Percentiles rank a stretch among this genome's conserved stretches.
These are phyloP conservation scores for Aristolochia californica DNA, from an alignment of 164 flowering plant species.

Conservation along the genomic window DNA sequence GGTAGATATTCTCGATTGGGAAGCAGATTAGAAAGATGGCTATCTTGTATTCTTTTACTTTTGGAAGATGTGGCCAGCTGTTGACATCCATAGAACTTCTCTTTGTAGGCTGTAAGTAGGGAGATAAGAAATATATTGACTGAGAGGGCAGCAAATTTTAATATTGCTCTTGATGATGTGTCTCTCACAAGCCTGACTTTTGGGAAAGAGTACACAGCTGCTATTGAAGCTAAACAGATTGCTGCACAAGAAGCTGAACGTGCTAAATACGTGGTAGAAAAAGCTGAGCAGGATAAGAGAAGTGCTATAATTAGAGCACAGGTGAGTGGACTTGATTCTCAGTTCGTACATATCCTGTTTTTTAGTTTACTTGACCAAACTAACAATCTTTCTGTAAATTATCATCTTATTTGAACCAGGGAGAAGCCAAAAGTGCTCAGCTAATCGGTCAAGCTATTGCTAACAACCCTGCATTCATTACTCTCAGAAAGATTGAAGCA, in stretches of 20 bases:
- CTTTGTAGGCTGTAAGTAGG: slow-evolving; percentile 25
- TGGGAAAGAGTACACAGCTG: slow-evolving; percentile 58
- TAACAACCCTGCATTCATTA: slow-evolving; percentile 50
- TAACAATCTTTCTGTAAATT: not conserved
- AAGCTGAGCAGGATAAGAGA: slow-evolving; percentile 69
- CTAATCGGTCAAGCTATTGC: slow-evolving; percentile 54
- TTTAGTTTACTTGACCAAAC: not conserved
- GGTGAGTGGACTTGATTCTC: slow-evolving; percentile 19
- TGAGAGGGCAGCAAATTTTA: slow-evolving; percentile 44
- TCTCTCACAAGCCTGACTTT: slow-evolving; percentile 53
- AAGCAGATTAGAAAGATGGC: not conserved
- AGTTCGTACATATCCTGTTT: not conserved
- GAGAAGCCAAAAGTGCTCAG: slow-evolving; percentile 59
- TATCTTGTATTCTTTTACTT: too few relatives aligned
- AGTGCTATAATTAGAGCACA: slow-evolving; percentile 63
- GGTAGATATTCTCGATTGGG: slow-evolving; percentile 6
- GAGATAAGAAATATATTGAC: slow-evolving; percentile 32
- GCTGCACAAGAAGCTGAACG: slow-evolving; percentile 75
- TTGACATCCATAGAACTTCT: not conserved
- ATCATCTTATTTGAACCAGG: slow-evolving; percentile 20
- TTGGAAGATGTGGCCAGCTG: not conserved
- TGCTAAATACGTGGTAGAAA: slow-evolving; percentile 60
- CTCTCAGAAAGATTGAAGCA: slow-evolving; percentile 51
- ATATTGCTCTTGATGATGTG: slow-evolving; percentile 60
- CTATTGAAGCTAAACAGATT: slow-evolving; percentile 65